A percentile compares a stretch with the other conserved stretches of the same genome.
Evolutionary conservation across 208 protist genomes (phyloP).

Genomic region (Angomonas deanei): DNA sequence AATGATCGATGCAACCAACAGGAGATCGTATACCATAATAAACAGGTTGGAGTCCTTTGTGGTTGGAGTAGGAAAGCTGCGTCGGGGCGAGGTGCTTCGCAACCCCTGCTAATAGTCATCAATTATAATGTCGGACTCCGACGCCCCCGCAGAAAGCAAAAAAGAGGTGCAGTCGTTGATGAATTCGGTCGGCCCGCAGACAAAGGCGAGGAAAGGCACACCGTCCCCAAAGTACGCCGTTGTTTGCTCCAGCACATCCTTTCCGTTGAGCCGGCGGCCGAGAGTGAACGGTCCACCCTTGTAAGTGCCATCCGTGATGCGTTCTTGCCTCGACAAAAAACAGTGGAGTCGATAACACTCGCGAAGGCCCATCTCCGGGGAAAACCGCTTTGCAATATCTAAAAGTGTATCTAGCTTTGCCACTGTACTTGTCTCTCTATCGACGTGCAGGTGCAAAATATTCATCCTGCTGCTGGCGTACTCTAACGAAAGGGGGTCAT

Average conservation of each 20-base stretch:
- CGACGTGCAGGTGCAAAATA: conserved; percentile 77
- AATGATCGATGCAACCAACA: neutral
- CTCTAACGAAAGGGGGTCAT: conserved; percentile 20
- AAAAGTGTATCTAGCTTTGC: conserved; percentile 38
- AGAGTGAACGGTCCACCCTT: conserved; percentile 16
- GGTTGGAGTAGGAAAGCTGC: too few species aligned
- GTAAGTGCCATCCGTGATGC: neutral
- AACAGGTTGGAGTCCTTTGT: too few species aligned
- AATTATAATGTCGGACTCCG: conserved; percentile 54
- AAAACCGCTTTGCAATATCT: conserved; percentile 28
- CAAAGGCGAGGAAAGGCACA: conserved; percentile 44
- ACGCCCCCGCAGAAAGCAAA: conserved; percentile 43
- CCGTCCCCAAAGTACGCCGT: conserved; percentile 25
- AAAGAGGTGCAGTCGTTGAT: conserved; percentile 26
- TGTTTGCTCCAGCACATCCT: conserved; percentile 33
- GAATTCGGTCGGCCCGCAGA: conserved; percentile 65
- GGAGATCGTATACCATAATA: too few species aligned
- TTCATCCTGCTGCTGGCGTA: conserved; percentile 27
- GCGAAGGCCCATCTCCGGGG: neutral
- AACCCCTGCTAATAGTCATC: conserved; percentile 46
- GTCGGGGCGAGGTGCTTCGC: too few species aligned
- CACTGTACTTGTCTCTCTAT: conserved; percentile 35
- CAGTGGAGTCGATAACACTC: conserved; percentile 24
- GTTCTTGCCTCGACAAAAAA: conserved; percentile 2
- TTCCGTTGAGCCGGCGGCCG: conserved; percentile 19